phyloP scores from a whole-genome alignment of 306 rosid species.

The Cucumis hystrix region DNA sequence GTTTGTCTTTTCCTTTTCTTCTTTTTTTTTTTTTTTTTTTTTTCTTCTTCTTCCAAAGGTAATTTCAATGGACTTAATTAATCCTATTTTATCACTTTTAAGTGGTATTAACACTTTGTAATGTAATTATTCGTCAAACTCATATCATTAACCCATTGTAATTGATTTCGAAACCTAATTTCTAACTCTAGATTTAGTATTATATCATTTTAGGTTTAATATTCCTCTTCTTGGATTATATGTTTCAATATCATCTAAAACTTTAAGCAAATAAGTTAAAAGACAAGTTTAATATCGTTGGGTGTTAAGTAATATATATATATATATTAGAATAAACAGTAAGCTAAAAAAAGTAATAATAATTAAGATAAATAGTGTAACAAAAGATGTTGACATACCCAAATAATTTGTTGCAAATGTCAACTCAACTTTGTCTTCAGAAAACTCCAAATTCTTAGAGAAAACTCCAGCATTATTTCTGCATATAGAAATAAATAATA shows the following conservation, averaged over 20 bases:
- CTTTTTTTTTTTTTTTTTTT: too few relatives aligned
- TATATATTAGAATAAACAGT: too few relatives aligned
- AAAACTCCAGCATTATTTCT: conserved; percentile 90
- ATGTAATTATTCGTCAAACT: neutral
- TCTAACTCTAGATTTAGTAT: neutral
- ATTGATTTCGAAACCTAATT: neutral
- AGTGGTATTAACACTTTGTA: neutral
- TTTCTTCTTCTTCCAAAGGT: neutral
- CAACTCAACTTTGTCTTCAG: conserved; percentile 87
- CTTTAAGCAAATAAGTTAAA: too few relatives aligned
- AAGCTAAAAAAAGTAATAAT: too few relatives aligned
- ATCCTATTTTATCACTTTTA: neutral
- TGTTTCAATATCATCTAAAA: too few relatives aligned
- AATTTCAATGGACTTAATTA: neutral
- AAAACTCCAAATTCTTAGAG: conserved; percentile 70
- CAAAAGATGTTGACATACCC: conserved; percentile 26
- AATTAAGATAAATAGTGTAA: too few relatives aligned
- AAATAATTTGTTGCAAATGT: conserved; percentile 94
- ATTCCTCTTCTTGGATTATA: too few relatives aligned
- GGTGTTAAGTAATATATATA: too few relatives aligned
- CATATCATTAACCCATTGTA: neutral
- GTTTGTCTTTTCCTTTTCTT: neutral
- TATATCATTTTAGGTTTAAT: too few relatives aligned
- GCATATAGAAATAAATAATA: neutral
- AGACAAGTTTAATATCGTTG: too few relatives aligned